These are phyloP conservation scores for Serendipita indica DNA, from an alignment of 768 basidiomycete species.

Conservation along the genomic window DNA sequence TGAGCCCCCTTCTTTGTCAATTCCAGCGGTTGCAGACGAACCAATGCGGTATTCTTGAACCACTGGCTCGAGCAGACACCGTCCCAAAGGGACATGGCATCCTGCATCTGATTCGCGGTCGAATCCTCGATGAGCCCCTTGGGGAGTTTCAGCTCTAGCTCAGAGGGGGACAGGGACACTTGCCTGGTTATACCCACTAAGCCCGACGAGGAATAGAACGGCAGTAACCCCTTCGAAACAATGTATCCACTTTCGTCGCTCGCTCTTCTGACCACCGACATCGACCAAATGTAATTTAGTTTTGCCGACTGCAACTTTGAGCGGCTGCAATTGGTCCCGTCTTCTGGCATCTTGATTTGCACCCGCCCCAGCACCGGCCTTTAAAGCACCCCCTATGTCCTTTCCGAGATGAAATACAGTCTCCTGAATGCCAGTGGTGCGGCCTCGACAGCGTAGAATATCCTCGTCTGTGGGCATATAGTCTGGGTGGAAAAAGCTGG, in stretches of 20 bases:
- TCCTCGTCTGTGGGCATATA: conserved; percentile 24
- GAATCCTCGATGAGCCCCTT: conserved; percentile 4
- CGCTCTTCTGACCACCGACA: conserved; percentile 28
- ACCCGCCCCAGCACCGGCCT: no score
- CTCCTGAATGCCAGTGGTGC: conserved; percentile 24
- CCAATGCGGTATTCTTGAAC: conserved; percentile 27
- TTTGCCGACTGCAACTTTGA: not conserved
- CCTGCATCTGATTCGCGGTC: conserved; percentile 26
- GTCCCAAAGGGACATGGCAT: conserved; percentile 28
- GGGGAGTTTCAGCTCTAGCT: not conserved
- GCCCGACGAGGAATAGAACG: conserved; percentile 26
- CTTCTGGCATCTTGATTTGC: no score
- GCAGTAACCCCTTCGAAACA: conserved; percentile 26
- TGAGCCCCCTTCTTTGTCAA: not conserved
- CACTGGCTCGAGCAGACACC: conserved; percentile 28
- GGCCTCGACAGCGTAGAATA: conserved; percentile 24
- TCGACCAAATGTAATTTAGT: conserved; percentile 23
- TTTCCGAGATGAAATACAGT: conserved; percentile 22
- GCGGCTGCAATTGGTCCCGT: not conserved
- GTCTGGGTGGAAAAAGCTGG: conserved; percentile 22
- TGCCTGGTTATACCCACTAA: conserved; percentile 26
- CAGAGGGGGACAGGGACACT: conserved; percentile 11
- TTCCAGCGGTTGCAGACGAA: conserved; percentile 11
- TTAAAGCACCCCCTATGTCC: not conserved
- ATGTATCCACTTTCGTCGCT: conserved; percentile 22